Evolutionary conservation across 257 asterid species (phyloP).

Genomic region (Forsythia suspensa): DNA sequence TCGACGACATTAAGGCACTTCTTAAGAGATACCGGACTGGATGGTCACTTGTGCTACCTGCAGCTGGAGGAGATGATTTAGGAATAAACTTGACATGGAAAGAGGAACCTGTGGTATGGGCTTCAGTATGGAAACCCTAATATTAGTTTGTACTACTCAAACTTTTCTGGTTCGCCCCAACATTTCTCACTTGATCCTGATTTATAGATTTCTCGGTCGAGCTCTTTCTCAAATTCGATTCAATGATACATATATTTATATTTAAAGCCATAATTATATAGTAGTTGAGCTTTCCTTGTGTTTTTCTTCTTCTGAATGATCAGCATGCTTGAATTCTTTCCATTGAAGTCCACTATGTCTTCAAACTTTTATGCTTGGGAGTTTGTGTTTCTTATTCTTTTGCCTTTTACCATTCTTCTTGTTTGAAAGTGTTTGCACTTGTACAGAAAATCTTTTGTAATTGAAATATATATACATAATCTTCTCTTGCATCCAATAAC

Average conservation of each 20-base stretch:
- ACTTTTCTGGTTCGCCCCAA: background rate
- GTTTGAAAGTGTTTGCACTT: constrained; percentile 56
- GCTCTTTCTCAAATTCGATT: background rate
- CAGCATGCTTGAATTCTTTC: background rate
- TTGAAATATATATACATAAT: background rate
- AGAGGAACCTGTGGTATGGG: constrained; percentile 84
- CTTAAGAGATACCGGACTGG: constrained; percentile 69
- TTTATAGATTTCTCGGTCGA: background rate
- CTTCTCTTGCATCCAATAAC: constrained; percentile 12
- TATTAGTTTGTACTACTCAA: background rate
- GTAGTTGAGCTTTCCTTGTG: constrained; percentile 12
- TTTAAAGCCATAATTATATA: constrained; percentile 23
- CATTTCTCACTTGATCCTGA: background rate
- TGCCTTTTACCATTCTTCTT: constrained; percentile 39
- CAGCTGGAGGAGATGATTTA: constrained; percentile 34
- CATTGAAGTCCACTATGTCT: constrained; percentile 24
- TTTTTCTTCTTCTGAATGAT: constrained; percentile 12
- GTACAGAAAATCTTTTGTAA: constrained; percentile 18
- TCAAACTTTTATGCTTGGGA: constrained; percentile 48
- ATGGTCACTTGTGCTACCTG: constrained; percentile 56
- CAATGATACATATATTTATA: constrained; percentile 9
- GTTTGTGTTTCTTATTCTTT: constrained; percentile 35
- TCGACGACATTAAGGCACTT: constrained; percentile 74
- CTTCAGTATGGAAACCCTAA: constrained; percentile 83
- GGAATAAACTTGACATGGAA: constrained; percentile 81